Conservation (phyloP, 768 basidiomycete genomes). For the Brasilioporus rufonigricans region DNA sequence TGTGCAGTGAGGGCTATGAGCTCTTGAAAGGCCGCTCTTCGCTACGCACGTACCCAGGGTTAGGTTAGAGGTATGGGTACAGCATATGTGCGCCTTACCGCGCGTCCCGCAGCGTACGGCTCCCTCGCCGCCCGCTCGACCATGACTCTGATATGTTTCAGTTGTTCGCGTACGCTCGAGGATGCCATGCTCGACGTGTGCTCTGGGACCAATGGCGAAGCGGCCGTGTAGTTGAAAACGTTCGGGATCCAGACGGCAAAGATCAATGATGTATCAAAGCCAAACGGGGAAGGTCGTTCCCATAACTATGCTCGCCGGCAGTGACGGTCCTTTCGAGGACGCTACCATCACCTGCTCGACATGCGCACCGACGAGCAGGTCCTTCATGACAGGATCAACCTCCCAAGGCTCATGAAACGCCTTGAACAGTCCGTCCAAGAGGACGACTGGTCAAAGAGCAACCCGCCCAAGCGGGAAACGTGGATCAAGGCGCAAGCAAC, state of each 20-base stretch:
- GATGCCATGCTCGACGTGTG: constrained; percentile 19
- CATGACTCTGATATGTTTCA: constrained; percentile 29
- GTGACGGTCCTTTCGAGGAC: not conserved
- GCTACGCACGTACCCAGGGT: constrained; percentile 35
- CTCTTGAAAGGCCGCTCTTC: constrained; percentile 48
- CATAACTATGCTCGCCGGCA: constrained; percentile 4
- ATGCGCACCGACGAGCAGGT: constrained; percentile 33
- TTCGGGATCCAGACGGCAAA: constrained; percentile 5
- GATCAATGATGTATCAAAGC: constrained; percentile 11
- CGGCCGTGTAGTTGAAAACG: not conserved
- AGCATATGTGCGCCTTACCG: constrained; percentile 32
- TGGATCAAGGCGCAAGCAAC: constrained; percentile 58
- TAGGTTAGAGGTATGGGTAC: constrained; percentile 1
- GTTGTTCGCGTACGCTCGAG: constrained; percentile 17
- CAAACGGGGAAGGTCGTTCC: constrained; percentile 25
- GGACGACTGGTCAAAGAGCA: constrained; percentile 34
- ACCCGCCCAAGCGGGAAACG: constrained; percentile 25
- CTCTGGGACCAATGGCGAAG: not conserved
- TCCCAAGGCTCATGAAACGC: constrained; percentile 55
- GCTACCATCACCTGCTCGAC: not conserved
- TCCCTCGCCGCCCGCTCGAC: constrained; percentile 45
- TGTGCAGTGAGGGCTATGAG: constrained; percentile 52
- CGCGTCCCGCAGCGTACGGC: constrained; percentile 36
- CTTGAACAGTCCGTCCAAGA: constrained; percentile 54
- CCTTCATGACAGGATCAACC: constrained; percentile 66